Conservation (phyloP, 441 rosid species). For the Populus trichocarpa region DNA sequence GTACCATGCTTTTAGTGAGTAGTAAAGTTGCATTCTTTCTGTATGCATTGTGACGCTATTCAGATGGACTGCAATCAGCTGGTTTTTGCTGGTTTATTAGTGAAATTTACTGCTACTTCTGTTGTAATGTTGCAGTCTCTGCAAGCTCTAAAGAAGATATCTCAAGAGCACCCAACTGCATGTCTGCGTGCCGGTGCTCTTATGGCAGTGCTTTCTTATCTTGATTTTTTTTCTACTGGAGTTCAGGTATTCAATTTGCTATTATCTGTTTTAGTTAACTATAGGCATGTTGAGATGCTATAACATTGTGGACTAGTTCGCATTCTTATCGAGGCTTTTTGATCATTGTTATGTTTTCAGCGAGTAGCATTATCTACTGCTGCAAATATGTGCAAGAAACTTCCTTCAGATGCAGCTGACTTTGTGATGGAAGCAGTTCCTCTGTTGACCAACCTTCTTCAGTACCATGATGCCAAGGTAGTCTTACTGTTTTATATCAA, state of each 20-base stretch:
- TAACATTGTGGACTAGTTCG: not conserved
- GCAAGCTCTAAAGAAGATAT: conserved; percentile 99
- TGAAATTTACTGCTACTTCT: not conserved
- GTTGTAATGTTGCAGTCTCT: conserved; percentile 51
- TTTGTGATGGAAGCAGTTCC: conserved; percentile 99
- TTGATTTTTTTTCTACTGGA: conserved; percentile 99
- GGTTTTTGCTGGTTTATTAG: not conserved
- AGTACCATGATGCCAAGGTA: conserved; percentile 96
- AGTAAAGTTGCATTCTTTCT: not conserved
- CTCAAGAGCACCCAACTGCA: conserved; percentile 99
- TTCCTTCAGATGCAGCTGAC: conserved; percentile 99
- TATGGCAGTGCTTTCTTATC: conserved; percentile 97
- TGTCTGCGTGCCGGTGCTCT: conserved; percentile 99
- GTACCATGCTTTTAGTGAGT: not conserved
- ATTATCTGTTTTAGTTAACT: not conserved
- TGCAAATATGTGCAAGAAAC: conserved; percentile 99
- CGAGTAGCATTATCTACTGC: conserved; percentile 98
- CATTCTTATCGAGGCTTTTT: conserved; percentile 12
- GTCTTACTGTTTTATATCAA: not conserved
- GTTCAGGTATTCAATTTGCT: conserved; percentile 63
- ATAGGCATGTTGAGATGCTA: not conserved
- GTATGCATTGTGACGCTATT: not conserved
- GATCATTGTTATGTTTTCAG: conserved; percentile 35
- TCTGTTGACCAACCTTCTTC: conserved; percentile 91
- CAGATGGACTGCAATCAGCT: not conserved